These are phyloP conservation scores for Vanrija sp. DNA, from an alignment of 1,284 basidiomycete genomes.

Conservation along the genomic window DNA sequence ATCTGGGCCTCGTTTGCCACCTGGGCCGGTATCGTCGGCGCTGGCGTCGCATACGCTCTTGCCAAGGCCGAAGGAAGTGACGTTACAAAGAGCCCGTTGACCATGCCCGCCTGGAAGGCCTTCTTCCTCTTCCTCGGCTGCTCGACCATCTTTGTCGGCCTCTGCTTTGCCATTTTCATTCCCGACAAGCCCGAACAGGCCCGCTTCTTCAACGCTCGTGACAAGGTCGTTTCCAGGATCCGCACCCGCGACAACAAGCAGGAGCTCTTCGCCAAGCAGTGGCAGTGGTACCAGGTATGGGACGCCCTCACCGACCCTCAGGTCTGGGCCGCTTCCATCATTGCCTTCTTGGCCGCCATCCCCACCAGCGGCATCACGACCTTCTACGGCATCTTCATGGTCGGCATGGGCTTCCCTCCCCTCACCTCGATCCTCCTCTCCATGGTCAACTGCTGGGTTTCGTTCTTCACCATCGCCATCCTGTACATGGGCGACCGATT, in stretches of 20 bases:
- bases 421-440: constrained; percentile 13
- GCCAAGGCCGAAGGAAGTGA: constrained; percentile 5
- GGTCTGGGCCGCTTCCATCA: background rate
- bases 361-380: constrained; percentile 19
- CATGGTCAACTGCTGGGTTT: constrained; percentile 15
- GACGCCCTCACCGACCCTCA: constrained; percentile 25
- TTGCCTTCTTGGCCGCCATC: constrained; percentile 11
- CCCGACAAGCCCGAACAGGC: constrained; percentile 28
- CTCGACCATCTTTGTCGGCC: constrained; percentile 18
- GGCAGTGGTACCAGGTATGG: constrained; percentile 23
- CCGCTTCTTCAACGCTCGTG: constrained; percentile 24
- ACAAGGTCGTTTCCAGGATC: constrained; percentile 29
- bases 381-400: constrained; percentile 23
- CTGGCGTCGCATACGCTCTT: constrained; percentile 18
- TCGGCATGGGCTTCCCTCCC: constrained; percentile 16
- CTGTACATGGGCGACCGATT: constrained; percentile 17
- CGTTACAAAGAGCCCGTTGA: background rate
- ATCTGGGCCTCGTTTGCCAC: constrained; percentile 20
- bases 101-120: constrained; percentile 19
- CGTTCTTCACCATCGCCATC: constrained; percentile 9
- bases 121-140: constrained; percentile 25
- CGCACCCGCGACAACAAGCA: constrained; percentile 29
- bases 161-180: constrained; percentile 23
- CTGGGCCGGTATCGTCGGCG: constrained; percentile 21
- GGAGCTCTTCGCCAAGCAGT: constrained; percentile 24